Base-by-base conservation (phyloP, 495 filamentous ascomycete genomes). In the Penicillium chermesinum region DNA sequence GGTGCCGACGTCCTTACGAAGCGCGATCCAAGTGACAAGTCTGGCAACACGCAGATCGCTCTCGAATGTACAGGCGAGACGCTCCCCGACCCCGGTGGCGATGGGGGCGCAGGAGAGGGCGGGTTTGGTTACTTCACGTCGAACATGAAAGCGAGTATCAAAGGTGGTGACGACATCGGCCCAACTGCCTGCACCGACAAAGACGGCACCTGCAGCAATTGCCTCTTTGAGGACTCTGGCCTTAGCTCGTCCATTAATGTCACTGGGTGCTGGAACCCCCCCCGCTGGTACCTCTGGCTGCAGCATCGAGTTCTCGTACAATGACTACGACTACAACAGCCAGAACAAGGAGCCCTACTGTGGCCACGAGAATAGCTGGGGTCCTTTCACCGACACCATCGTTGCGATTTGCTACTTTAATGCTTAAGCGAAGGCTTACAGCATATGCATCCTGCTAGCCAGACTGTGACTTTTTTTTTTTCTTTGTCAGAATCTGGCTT, bases 221-320 rank as follows among this genome's bases (percentile, higher is more conserved):
- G 46, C 20, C 13, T 48, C n/a, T 48, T 48, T 25, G 38, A 36
- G 14, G 46, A 37, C 0, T 36, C 35, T 2, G 35, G 36, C 13
- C 46, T 48, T 15, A 48, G 46, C 37, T 48, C 46, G 5, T 15
- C 36, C 14, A 48, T 37, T 22, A 48, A 48, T 41, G 46, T 48
- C 20, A 48, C 46, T 9, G 46, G 20, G n/a, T 48, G 46, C 25
- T 48, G 46, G 46, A 41, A 48, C 16, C 46, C 46, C 7, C 37
- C 37, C 15, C 36, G 19, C n/a, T 21, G 46, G 46, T 7, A 1
- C 4, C 5, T 4, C 25, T 30, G 25, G 25, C 25, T 30, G 25
- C 25, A 5, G 5, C 10, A 10, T 30, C 21, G 17, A 19, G 10
- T 48, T 48, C 14, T 17, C 15, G 19, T 48, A 48, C 46, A 35